Evolutionary conservation across 78 protist genomes (phyloP).

Genomic region (Isochrysis galbana): DNA sequence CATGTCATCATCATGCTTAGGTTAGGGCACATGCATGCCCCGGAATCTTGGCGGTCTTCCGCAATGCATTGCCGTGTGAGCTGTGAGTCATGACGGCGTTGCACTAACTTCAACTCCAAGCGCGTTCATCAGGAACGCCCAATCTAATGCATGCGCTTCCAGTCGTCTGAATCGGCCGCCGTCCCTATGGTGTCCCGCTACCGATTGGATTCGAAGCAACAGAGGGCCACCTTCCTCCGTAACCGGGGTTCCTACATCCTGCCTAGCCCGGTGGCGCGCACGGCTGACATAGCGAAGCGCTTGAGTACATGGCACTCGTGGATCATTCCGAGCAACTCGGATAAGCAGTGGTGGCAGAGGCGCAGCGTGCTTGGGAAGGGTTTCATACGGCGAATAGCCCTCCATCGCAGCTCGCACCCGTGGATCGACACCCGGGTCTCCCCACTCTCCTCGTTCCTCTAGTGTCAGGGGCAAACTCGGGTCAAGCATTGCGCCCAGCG

Average conservation of each 20-base stretch:
- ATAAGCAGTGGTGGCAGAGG: neutral
- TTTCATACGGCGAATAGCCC: neutral
- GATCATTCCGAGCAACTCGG: neutral
- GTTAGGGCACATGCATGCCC: too few relatives aligned
- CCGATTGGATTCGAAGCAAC: neutral
- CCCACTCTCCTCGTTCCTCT: neutral
- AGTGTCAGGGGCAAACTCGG: neutral
- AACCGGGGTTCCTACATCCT: neutral
- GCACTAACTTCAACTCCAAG: too few relatives aligned
- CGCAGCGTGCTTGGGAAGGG: neutral
- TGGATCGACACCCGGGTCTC: neutral
- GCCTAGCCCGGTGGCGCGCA: neutral
- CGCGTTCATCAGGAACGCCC: too few relatives aligned
- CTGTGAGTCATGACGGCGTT: too few relatives aligned
- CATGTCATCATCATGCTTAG: too few relatives aligned
- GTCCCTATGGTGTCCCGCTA: neutral
- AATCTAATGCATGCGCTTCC: too few relatives aligned
- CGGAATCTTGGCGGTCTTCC: too few relatives aligned
- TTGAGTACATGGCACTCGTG: neutral
- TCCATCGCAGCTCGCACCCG: neutral
- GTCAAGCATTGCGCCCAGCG: neutral
- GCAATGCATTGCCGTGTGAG: too few relatives aligned
- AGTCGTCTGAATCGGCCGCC: neutral
- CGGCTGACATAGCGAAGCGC: neutral
- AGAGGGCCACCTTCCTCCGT: neutral